Conservation (phyloP, 495 filamentous ascomycete species). For the Thermochaetoides thermophila region DNA sequence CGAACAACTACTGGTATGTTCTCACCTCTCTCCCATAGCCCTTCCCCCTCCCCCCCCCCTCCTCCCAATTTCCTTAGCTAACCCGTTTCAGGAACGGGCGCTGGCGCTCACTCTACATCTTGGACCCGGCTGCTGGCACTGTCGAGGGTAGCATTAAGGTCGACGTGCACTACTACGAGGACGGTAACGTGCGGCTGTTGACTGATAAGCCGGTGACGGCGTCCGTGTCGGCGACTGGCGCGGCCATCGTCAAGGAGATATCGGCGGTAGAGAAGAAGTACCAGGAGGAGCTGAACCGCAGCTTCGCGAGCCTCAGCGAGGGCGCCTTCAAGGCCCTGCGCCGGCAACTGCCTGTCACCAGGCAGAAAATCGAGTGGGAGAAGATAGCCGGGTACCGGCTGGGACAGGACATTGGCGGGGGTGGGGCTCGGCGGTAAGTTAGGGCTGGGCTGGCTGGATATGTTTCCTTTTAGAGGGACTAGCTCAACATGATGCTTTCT, state of each 20-base stretch:
- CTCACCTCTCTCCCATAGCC: not conserved
- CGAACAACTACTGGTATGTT: conserved; percentile 83
- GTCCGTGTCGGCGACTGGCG: conserved; percentile 45
- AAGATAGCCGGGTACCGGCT: conserved; percentile 91
- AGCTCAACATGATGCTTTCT: no score
- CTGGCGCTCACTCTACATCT: conserved; percentile 80
- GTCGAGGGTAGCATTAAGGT: conserved; percentile 59
- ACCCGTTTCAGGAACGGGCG: conserved; percentile 63
- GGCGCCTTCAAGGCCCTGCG: conserved; percentile 87
- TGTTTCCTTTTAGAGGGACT: no score
- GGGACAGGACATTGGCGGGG: conserved; percentile 55
- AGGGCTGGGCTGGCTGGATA: not conserved
- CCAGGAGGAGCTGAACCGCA: conserved; percentile 88
- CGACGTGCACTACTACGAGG: conserved; percentile 98
- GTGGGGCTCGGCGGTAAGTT: conserved; percentile 29
- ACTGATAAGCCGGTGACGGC: conserved; percentile 60
- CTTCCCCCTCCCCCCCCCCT: not conserved
- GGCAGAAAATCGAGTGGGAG: conserved; percentile 99
- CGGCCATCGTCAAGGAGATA: conserved; percentile 58
- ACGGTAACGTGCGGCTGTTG: conserved; percentile 87
- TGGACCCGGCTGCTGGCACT: conserved; percentile 45
- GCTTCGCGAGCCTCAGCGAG: conserved; percentile 77
- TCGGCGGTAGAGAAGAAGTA: conserved; percentile 73
- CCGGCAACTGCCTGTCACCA: conserved; percentile 85
- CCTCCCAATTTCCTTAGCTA: not conserved